phyloP scores from a whole-genome alignment of 1,284 basidiomycete genomes.

The Leccinum griseonigrum region DNA sequence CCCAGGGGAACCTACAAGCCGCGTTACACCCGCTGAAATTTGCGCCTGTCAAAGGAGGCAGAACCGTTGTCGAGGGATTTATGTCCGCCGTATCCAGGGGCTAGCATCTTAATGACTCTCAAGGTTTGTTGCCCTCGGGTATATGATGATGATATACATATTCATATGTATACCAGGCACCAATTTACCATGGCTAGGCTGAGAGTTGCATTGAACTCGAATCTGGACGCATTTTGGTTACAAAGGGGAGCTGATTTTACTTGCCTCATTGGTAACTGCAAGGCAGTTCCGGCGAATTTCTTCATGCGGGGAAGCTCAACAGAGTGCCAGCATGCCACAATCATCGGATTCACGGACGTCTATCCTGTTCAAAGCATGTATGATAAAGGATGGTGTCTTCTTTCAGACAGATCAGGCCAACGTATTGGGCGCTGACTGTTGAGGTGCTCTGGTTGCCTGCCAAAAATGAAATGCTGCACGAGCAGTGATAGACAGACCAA shows the following conservation, averaged over 20 bases:
- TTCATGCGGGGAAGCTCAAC: slow-evolving; percentile 41
- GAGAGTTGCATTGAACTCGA: background rate
- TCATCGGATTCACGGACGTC: background rate
- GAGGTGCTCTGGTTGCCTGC: background rate
- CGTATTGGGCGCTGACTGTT: background rate
- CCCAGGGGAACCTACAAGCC: background rate
- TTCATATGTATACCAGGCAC: slow-evolving; percentile 7
- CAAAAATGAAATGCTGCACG: background rate
- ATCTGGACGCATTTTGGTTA: slow-evolving; percentile 30
- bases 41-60: background rate
- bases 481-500: background rate
- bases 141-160: no score
- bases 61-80: background rate
- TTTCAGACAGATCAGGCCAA: background rate
- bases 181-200: slow-evolving; percentile 10
- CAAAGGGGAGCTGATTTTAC: slow-evolving; percentile 29
- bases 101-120: background rate
- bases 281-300: slow-evolving; percentile 38
- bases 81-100: background rate
- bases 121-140: background rate
- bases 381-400: background rate
- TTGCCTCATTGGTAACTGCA: slow-evolving; percentile 36
- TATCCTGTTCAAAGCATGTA: background rate
- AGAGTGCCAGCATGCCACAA: background rate
- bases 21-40: background rate